phyloP scores from a whole-genome alignment of 192 early-diverging fungal species.

The Umbelopsis sp. region DNA sequence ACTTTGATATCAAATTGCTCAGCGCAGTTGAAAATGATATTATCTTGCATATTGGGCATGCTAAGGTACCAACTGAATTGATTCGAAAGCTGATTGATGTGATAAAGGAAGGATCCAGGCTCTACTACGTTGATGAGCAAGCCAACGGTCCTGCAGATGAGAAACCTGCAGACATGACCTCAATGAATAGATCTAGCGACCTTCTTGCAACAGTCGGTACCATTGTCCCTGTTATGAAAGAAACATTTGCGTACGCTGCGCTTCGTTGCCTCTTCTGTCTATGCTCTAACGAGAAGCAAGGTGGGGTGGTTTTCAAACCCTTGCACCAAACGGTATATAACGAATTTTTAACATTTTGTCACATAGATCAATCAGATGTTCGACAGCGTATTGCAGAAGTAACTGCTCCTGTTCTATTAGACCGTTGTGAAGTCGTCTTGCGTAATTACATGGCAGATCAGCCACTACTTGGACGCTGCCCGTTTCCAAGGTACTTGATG shows the following conservation, averaged over 20 bases:
- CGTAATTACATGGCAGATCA: conserved; percentile 65
- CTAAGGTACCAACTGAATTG: conserved; percentile 59
- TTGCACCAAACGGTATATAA: background rate
- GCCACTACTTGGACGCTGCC: conserved; percentile 64
- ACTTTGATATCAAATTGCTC: conserved; percentile 74
- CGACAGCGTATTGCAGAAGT: conserved; percentile 62
- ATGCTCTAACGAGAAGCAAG: conserved; percentile 51
- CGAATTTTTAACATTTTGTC: background rate
- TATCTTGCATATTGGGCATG: conserved; percentile 65
- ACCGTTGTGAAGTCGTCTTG: conserved; percentile 61
- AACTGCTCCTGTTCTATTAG: conserved; percentile 61
- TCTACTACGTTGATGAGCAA: conserved; percentile 40
- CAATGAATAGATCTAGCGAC: conserved; percentile 29
- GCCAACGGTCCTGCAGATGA: conserved; percentile 3
- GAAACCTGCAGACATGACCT: background rate
- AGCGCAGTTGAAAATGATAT: conserved; percentile 66
- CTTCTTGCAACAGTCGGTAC: conserved; percentile 50
- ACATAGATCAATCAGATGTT: conserved; percentile 42
- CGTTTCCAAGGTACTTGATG: conserved; percentile 65
- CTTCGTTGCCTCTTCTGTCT: conserved; percentile 65
- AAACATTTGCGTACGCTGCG: conserved; percentile 68
- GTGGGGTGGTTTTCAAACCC: conserved; percentile 23
- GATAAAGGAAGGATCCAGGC: conserved; percentile 53
- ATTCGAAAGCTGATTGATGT: conserved; percentile 57
- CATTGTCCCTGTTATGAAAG: conserved; percentile 62